phyloP scores from a whole-genome alignment of 306 rosid genomes.

The Hippophae tibetana region DNA sequence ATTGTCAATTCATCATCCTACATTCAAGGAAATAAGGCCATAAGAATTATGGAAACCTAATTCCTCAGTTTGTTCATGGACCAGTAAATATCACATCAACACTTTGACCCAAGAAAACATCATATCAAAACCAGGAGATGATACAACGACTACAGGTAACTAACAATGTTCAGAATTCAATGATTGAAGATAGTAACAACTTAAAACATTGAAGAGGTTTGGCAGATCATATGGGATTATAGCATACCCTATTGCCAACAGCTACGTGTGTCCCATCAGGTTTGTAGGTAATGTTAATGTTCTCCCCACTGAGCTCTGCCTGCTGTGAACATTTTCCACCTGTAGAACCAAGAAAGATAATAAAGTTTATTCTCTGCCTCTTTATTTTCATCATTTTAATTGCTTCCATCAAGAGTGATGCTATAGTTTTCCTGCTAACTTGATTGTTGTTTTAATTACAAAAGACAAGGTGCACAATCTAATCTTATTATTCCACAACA shows the following conservation, averaged over 20 bases:
- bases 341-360: conserved; percentile 19
- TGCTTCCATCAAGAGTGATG: no score
- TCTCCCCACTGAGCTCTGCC: conserved; percentile 94
- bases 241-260: conserved; percentile 85
- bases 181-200: conserved; percentile 6
- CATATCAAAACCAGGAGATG: no score
- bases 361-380: conserved; percentile 6
- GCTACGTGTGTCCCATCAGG: conserved; percentile 93
- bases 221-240: neutral
- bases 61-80: no score
- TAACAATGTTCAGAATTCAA: neutral
- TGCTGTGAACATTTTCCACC: conserved; percentile 92
- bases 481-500: no score
- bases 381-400: no score
- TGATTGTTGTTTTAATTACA: no score
- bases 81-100: no score
- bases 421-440: no score
- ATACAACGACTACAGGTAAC: neutral
- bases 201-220: conserved; percentile 12
- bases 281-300: conserved; percentile 90
- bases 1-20: conserved; percentile 94
- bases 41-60: conserved; percentile 8
- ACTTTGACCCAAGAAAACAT: no score
- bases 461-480: no score
- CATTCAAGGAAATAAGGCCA: conserved; percentile 6